Evolutionary conservation across 2,329 filamentous ascomycete species (phyloP).

Genomic region (Sclerotinia sclerotiorum): DNA sequence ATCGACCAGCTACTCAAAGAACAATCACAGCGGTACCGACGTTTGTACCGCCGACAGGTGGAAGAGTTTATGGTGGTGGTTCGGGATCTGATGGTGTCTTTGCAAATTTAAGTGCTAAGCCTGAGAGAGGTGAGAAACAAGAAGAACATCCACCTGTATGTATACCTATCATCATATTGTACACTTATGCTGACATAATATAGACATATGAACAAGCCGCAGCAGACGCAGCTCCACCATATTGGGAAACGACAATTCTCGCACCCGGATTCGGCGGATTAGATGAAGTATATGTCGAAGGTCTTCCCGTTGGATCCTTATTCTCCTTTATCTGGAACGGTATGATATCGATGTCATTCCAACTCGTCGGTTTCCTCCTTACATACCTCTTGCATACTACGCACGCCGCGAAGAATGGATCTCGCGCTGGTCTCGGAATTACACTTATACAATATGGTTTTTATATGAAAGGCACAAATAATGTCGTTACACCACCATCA

Average conservation of each 20-base stretch:
- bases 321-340: conserved; percentile 90
- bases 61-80: conserved; percentile 66
- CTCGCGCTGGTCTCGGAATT: conserved; percentile 88
- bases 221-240: conserved; percentile 91
- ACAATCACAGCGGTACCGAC: conserved; percentile 36
- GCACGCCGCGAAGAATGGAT: conserved; percentile 96
- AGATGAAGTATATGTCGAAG: conserved; percentile 96
- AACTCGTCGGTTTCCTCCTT: conserved; percentile 93
- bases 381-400: conserved; percentile 98
- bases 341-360: conserved; percentile 97
- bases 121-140: conserved; percentile 72
- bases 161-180: conserved; percentile 35
- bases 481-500: conserved; percentile 44
- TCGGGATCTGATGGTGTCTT: conserved; percentile 93
- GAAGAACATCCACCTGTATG: conserved; percentile 93
- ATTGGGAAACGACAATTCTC: conserved; percentile 98
- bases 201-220: conserved; percentile 98
- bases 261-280: conserved; percentile 85
- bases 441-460: conserved; percentile 97
- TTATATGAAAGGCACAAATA: conserved; percentile 73
- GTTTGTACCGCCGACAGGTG: conserved; percentile 34
- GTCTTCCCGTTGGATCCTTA: conserved; percentile 84
- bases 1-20: conserved; percentile 33
- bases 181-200: conserved; percentile 23
- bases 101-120: conserved; percentile 90